Conservation (phyloP, 495 filamentous ascomycete species). For the Baudoinia panamericana region DNA sequence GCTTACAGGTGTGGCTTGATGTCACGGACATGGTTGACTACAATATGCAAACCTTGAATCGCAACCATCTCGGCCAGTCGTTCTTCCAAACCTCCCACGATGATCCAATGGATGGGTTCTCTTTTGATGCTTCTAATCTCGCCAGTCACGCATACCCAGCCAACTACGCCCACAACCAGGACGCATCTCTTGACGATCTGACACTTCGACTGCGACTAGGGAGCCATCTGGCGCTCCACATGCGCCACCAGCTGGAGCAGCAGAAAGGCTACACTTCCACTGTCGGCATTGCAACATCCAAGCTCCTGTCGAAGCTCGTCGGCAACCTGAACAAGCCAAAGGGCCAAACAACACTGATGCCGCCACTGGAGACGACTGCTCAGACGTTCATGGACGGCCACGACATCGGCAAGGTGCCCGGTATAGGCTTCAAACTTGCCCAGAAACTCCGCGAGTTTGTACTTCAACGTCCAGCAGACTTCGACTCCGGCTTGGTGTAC, state of each 20-base stretch:
- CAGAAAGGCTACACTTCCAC: constrained; percentile 75
- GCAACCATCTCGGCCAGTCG: constrained; percentile 45
- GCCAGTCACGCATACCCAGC: constrained; percentile 46
- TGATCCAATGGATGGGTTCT: constrained; percentile 70
- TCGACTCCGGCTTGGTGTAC: constrained; percentile 32
- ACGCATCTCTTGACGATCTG: constrained; percentile 8
- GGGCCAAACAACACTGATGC: constrained; percentile 69
- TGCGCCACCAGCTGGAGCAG: constrained; percentile 58
- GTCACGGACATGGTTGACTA: constrained; percentile 75
- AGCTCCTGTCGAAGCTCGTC: constrained; percentile 70
- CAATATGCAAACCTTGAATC: constrained; percentile 60
- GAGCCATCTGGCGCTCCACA: constrained; percentile 56
- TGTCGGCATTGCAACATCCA: constrained; percentile 77
- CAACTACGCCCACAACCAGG: constrained; percentile 1
- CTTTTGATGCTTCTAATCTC: constrained; percentile 54
- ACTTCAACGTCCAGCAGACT: constrained; percentile 33
- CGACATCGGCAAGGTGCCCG: constrained; percentile 70
- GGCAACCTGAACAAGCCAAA: constrained; percentile 77
- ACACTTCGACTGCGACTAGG: constrained; percentile 25
- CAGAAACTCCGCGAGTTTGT: constrained; percentile 53
- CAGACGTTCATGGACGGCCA: constrained; percentile 59
- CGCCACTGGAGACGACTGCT: constrained; percentile 42
- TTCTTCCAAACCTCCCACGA: constrained; percentile 67
- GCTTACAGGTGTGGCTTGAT: constrained; percentile 49
- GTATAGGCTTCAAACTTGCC: constrained; percentile 70